These are phyloP conservation scores for Przewalskia tangutica DNA, from an alignment of 257 asterid species.

Conservation along the genomic window DNA sequence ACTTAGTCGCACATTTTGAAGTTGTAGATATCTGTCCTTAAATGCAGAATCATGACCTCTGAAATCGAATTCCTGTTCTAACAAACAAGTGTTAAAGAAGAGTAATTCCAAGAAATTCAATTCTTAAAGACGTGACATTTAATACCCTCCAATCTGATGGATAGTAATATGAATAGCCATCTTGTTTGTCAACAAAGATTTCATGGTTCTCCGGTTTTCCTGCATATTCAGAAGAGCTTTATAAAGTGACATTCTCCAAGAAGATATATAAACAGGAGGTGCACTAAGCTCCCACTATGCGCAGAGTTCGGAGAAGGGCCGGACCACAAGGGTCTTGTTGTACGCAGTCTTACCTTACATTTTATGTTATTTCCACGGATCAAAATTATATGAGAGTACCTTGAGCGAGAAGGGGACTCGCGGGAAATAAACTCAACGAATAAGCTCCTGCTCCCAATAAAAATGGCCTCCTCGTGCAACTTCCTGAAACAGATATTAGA, in stretches of 20 bases:
- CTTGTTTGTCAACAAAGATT: constrained; percentile 56
- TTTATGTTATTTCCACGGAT: too few relatives aligned
- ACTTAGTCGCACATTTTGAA: constrained; percentile 79
- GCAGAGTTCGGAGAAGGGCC: too few relatives aligned
- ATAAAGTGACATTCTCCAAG: neutral
- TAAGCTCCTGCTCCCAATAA: constrained; percentile 53
- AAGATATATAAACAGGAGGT: neutral
- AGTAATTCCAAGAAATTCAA: neutral
- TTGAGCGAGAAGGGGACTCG: constrained; percentile 55
- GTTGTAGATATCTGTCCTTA: constrained; percentile 70
- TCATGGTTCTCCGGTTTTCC: constrained; percentile 44
- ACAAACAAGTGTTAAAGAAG: neutral
- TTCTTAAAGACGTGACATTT: neutral
- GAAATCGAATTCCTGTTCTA: constrained; percentile 61
- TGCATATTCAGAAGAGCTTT: constrained; percentile 5
- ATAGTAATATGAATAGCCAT: constrained; percentile 78
- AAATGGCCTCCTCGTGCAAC: constrained; percentile 41
- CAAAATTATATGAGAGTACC: constrained; percentile 21
- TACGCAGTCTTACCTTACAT: too few relatives aligned
- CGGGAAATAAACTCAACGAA: constrained; percentile 27
- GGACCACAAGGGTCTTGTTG: too few relatives aligned
- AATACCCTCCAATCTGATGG: constrained; percentile 91
- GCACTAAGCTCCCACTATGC: too few relatives aligned
- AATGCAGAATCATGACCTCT: constrained; percentile 86
- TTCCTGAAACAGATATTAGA: constrained; percentile 19